Base-by-base conservation (phyloP, 2,329 filamentous ascomycete genomes). In the Pyricularia sp. region DNA sequence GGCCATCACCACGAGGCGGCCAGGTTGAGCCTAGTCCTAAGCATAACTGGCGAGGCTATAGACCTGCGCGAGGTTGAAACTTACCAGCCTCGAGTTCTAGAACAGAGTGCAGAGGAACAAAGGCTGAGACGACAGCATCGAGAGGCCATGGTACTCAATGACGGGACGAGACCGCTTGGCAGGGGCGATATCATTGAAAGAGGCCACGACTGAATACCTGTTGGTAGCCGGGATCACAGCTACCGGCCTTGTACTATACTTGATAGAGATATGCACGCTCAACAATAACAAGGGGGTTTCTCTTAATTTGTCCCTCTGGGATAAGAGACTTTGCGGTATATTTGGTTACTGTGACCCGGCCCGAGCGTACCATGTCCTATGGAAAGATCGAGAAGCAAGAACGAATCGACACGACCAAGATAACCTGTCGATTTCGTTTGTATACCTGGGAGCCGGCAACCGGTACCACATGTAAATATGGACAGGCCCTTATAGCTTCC, bases 131-230 rank as follows among this genome's bases (percentile, higher is more conserved):
- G 93, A 72, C 85, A 92, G 66, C 86, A 94, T 75, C 85, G 93
- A 72, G 93, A 97, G 80, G 93, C 93, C 4, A 94, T 97, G 86
- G 93, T 97, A 25, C 82, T 97, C 69, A 94, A 93, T 74, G 93
- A 97, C 74, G 92, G 92, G n/a, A 92, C 87, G 26, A 85, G 90
- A 36, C 90, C 92, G 1, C 78, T 97, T 64, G 88, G 86, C 4
- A 86, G 88, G 71, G 87, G 88, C 64, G 92, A 97, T 76, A 96
- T 97, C 50, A 92, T 94, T 68, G 90, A 95, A 77, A 81, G 86
- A 71, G 84, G 83, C 55, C 80, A 83, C 64, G 80, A 80, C 65
- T 81, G 68, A 70, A 25, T 11, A 23, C 11, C 12, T 63, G 25
- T 23, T 17, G 25, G 10, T 63, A 28, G 59, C 59, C 59, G 59